These are phyloP conservation scores for Thelephora aurantiotincta DNA, from an alignment of 768 basidiomycete genomes.

Conservation along the genomic window DNA sequence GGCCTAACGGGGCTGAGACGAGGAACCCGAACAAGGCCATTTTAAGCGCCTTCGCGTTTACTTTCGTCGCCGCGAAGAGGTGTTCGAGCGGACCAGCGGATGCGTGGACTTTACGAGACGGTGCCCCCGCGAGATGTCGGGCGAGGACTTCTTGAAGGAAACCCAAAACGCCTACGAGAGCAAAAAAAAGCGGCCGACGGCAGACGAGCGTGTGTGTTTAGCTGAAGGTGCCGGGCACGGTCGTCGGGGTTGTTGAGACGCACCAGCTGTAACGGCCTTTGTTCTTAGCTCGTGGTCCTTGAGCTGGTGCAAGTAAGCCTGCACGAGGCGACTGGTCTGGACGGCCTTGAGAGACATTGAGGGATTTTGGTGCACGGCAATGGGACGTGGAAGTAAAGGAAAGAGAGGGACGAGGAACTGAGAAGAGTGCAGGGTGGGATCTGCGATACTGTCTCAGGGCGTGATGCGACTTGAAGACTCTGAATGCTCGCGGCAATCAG, in stretches of 20 bases:
- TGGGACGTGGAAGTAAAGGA: not conserved
- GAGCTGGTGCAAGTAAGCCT: slow-evolving; percentile 59
- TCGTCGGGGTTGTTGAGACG: slow-evolving; percentile 6
- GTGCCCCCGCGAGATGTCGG: slow-evolving; percentile 51
- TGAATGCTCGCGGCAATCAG: too few species aligned
- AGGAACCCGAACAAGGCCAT: slow-evolving; percentile 77
- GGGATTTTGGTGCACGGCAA: slow-evolving; percentile 8
- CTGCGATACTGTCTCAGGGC: not conserved
- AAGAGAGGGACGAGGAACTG: too few species aligned
- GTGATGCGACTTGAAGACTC: not conserved
- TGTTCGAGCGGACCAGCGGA: slow-evolving; percentile 39
- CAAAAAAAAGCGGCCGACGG: not conserved
- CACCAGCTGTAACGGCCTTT: slow-evolving; percentile 66
- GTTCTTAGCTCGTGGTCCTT: slow-evolving; percentile 60
- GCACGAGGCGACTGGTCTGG: slow-evolving; percentile 34
- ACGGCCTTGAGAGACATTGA: slow-evolving; percentile 9
- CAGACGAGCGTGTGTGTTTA: not conserved
- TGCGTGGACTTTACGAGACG: slow-evolving; percentile 33
- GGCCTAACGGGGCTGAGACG: slow-evolving; percentile 71
- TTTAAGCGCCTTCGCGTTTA: slow-evolving; percentile 63
- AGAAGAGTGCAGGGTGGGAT: not conserved
- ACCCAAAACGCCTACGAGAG: slow-evolving; percentile 19
- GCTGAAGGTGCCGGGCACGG: not conserved
- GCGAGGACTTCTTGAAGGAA: slow-evolving; percentile 72
- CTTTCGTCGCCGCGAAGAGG: slow-evolving; percentile 37